These are phyloP conservation scores for Paecilomyces niveus DNA, from an alignment of 2,329 filamentous ascomycete genomes.

Conservation along the genomic window DNA sequence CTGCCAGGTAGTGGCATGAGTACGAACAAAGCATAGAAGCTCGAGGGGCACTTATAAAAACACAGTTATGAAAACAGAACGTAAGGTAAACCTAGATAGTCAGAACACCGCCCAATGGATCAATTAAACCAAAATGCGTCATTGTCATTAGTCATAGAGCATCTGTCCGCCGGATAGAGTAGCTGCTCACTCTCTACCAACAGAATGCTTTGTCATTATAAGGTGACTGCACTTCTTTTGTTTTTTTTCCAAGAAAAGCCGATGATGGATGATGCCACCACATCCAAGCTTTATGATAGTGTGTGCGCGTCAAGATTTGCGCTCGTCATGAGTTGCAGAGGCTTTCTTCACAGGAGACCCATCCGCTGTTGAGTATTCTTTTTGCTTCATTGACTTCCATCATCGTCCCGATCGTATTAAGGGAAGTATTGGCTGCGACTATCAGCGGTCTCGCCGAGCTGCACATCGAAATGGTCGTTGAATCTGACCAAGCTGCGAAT, in stretches of 20 bases:
- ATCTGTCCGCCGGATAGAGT: neutral
- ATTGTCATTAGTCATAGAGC: neutral
- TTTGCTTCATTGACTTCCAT: neutral
- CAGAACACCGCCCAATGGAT: neutral
- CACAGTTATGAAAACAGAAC: neutral
- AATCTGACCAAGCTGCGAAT: constrained; percentile 44
- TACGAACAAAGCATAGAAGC: neutral
- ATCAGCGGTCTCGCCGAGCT: neutral
- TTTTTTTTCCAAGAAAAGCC: neutral
- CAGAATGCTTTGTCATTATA: neutral
- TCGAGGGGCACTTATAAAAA: neutral
- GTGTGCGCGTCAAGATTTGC: neutral
- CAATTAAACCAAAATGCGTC: neutral
- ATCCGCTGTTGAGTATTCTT: neutral
- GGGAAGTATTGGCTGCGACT: neutral
- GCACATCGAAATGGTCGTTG: constrained; percentile 4
- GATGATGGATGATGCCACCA: neutral
- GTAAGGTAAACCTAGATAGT: neutral
- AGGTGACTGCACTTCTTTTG: neutral
- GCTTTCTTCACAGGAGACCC: neutral
- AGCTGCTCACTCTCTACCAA: neutral
- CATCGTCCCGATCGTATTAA: neutral
- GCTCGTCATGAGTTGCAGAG: neutral
- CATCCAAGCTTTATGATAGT: neutral
- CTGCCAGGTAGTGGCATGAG: neutral